Evolutionary conservation across 495 filamentous ascomycete species (phyloP).

Genomic region (Lasiosphaeria ovina): DNA sequence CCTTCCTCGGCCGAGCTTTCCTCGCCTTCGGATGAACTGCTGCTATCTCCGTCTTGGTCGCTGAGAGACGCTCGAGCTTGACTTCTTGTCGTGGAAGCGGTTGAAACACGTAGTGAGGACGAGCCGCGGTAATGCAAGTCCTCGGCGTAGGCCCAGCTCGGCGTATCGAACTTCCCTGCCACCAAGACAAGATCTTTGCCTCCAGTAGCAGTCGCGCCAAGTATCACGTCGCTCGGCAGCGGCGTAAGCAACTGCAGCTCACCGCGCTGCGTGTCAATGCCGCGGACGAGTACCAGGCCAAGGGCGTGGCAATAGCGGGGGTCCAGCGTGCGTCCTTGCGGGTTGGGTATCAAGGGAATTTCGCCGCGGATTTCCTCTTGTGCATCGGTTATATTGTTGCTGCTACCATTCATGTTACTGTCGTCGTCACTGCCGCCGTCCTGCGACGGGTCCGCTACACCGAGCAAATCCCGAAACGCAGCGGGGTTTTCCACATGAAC

Average conservation of each 20-base stretch:
- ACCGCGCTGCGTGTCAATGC: slow-evolving; percentile 46
- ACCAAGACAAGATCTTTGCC: slow-evolving; percentile 52
- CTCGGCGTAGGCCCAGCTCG: slow-evolving; percentile 59
- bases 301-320: slow-evolving; percentile 45
- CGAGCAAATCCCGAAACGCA: slow-evolving; percentile 31
- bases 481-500: slow-evolving; percentile 35
- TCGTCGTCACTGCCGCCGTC: no score
- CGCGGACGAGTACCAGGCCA: slow-evolving; percentile 54
- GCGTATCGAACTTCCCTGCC: slow-evolving; percentile 56
- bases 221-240: slow-evolving; percentile 31
- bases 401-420: no score
- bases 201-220: slow-evolving; percentile 20
- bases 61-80: no score
- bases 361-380: slow-evolving; percentile 19
- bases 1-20: slow-evolving; percentile 9
- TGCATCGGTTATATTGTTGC: no score
- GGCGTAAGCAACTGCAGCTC: slow-evolving; percentile 55
- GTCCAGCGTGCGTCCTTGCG: slow-evolving; percentile 39
- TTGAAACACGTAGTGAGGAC: neutral
- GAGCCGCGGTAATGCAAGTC: slow-evolving; percentile 34
- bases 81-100: no score
- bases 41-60: neutral
- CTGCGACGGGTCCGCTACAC: neutral
- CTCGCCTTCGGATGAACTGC: no score
- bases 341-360: slow-evolving; percentile 44